Evolutionary conservation across 2,329 filamentous ascomycete species (phyloP).

Genomic region (Cryphonectria japonica): DNA sequence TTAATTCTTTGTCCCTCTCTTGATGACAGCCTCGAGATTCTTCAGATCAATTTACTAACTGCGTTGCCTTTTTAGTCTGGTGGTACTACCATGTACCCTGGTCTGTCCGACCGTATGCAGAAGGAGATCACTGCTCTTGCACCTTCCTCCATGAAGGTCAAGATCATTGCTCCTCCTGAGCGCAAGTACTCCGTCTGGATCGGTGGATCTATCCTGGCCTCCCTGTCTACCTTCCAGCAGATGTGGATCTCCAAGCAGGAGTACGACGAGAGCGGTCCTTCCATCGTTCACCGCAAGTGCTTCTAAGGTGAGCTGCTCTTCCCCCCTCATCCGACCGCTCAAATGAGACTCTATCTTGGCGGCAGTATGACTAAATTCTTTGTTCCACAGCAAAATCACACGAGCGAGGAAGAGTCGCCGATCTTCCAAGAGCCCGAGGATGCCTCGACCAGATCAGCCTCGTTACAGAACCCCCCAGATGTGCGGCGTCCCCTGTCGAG

Average conservation of each 20-base stretch:
- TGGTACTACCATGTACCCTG: constrained; percentile 99
- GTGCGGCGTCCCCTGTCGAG: constrained; percentile 54
- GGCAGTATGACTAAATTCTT: background rate
- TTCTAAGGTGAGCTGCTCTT: constrained; percentile 76
- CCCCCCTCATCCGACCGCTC: background rate
- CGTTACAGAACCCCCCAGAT: constrained; percentile 47
- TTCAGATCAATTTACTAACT: constrained; percentile 38
- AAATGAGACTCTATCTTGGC: too few relatives aligned
- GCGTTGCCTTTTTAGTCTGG: constrained; percentile 71
- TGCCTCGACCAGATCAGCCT: constrained; percentile 51
- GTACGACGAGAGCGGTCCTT: constrained; percentile 99
- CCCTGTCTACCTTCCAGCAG: constrained; percentile 99
- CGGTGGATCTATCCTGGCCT: constrained; percentile 99
- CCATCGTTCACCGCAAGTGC: constrained; percentile 99
- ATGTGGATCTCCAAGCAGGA: constrained; percentile 99
- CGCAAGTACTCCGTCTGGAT: constrained; percentile 99
- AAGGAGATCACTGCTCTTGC: constrained; percentile 99
- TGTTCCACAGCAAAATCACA: constrained; percentile 28
- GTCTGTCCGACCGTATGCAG: constrained; percentile 99
- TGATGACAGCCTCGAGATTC: background rate
- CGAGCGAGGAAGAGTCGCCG: constrained; percentile 30
- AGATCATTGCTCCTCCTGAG: constrained; percentile 99
- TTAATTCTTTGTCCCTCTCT: constrained; percentile 5
- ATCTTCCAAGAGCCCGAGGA: constrained; percentile 44
- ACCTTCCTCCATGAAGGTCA: constrained; percentile 99